Percentiles rank a stretch among this genome's conserved stretches.
phyloP scores from a whole-genome alignment of 176 grass and related monocot species.

The Elymus sibiricus region DNA sequence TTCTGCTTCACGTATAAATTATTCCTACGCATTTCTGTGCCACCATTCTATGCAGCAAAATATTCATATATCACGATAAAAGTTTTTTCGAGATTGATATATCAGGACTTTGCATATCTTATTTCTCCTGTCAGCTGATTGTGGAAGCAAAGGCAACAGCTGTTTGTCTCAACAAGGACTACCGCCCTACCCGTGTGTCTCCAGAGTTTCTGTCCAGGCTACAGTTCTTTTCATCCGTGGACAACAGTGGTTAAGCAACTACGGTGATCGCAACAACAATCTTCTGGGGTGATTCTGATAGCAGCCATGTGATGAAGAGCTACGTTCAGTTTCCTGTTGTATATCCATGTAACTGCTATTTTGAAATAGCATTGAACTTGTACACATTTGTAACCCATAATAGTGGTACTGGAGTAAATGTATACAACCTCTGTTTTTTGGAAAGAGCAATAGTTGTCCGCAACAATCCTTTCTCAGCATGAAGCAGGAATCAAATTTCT shows the following conservation, averaged over 20 bases:
- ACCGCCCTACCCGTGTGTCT: constrained; percentile 66
- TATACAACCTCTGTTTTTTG: background rate
- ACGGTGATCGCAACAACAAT: background rate
- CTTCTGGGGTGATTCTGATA: background rate
- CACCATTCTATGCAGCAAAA: background rate
- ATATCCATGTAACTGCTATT: background rate
- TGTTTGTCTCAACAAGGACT: constrained; percentile 68
- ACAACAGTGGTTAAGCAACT: background rate
- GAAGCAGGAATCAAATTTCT: too few relatives aligned
- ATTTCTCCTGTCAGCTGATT: constrained; percentile 52
- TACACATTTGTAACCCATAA: background rate
- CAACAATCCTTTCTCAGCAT: too few relatives aligned
- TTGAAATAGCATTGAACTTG: background rate
- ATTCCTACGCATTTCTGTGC: background rate
- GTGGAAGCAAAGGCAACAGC: constrained; percentile 63
- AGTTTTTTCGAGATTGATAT: background rate
- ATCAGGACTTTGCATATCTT: background rate
- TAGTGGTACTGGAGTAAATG: background rate
- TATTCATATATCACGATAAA: background rate
- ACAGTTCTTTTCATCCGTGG: constrained; percentile 39
- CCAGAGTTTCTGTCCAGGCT: constrained; percentile 58
- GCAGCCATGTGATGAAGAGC: background rate
- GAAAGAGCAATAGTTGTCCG: too few relatives aligned
- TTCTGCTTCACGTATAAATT: background rate
- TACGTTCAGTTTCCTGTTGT: background rate